Base-by-base conservation (phyloP, 169 alveolate species). In the Plasmodium vivax region DNA sequence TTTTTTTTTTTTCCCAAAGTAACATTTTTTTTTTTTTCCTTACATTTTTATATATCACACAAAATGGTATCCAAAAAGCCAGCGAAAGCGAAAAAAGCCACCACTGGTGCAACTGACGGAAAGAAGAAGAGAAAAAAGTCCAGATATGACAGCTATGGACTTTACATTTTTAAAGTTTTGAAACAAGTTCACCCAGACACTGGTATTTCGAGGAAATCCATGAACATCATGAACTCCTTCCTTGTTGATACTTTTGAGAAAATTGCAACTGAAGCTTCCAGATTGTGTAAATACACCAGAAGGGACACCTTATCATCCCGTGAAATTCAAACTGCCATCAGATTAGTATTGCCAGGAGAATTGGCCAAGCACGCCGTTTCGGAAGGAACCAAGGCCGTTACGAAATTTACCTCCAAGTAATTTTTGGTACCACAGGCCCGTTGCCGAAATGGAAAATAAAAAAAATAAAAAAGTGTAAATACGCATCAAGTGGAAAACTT, bases 321-420 rank as follows among this genome's bases (percentile, higher is more conserved):
- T 83, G 99, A 99, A 95, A 98, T 99, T 96, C 99, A 99, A 97
- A 99, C 99, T 30, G 99, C 99, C 81, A 99, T 99, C 96, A 99
- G 99, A 95, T 98, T 99, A 83, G 99, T 99, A 72, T 99, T 99
- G 74, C 99, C 99, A n/a, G 99, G 99, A 34, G 99, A 99, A 96
- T 98, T 99, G 93, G 99, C 99, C 81, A 99, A 99, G 98, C 99
- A 99, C 97, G 99, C 99, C 93, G 99, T 99, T 95, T 98, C 99
- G 56, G 99, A 99, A 98, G 99, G 99, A 95, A 99, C 99, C 94
- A 99, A 99, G 98, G 99, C 99, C 85, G 99, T 99, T 96, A 98
- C 99, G 95, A 99, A 99, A 96, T 99, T 98, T 98, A 97, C 99
- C 87, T 98, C 98, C 72, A 97, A 97, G 95, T 97, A 96, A 83